Base-by-base conservation (phyloP, 148 eudicot species). In the Fallopia convolvulus region DNA sequence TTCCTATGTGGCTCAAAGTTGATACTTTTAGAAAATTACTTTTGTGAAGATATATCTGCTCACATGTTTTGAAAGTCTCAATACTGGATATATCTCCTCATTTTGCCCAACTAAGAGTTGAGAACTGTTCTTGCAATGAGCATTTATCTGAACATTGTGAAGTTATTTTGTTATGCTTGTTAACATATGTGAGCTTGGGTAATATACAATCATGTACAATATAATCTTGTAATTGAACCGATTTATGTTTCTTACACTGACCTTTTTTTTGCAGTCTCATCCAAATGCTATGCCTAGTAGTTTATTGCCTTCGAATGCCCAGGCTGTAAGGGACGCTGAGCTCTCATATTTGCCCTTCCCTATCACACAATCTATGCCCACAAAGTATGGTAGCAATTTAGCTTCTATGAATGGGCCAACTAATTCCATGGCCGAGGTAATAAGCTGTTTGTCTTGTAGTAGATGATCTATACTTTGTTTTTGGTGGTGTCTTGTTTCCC, bases 351-450 rank as follows among this genome's bases (percentile, higher is more conserved):
- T 93, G 21, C 93, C 87, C 20, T 92, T 92, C 78, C 85, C 96
- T 47, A 77, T 84, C 56, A 58, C 86, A 26, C 97, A 88, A 78
- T 84, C 97, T 66, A 79, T 87, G 89, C 81, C 89, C 41, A 33
- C 88, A 10, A 92, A 88, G 86, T 87, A 87, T 72, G 84, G 81
- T 50, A 88, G 76, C 84, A 75, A 85, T 0, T 84, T 75, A n/a
- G 86, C 97, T 66, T 86, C 98, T 78, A 82, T 88, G 23, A 83
- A 85, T 77, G 85, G 86, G 70, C 86, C 96, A 26, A 78, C 91
- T 78, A 83, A 82, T 81, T 91, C 98, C 30, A 82, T 94, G 86
- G 80, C 91, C 4, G 97, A 94, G 99, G 97, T 94, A 84, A 79
- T 15, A 8, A 20, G 63, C 21, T 33, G 56, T 63, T 21, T 55